Evolutionary conservation across 2,329 filamentous ascomycete genomes (phyloP).

Genomic region (Ceratocystis diversiconidia): DNA sequence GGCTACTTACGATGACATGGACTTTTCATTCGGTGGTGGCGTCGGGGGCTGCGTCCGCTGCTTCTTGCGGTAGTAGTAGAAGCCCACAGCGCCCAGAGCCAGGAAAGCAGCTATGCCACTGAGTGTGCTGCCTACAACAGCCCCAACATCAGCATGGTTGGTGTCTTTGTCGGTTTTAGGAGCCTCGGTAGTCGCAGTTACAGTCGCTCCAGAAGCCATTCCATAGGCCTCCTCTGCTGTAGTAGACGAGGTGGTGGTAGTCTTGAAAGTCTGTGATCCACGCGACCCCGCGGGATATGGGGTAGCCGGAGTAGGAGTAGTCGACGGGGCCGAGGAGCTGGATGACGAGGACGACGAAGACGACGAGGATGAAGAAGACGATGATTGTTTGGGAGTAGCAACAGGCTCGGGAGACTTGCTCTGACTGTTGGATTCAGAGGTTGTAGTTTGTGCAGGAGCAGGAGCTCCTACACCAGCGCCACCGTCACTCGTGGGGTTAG

Average conservation of each 20-base stretch:
- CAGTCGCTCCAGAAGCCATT: constrained; percentile 12
- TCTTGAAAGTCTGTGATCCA: constrained; percentile 5
- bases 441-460: background rate
- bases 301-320: background rate
- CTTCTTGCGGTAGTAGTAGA: constrained; percentile 32
- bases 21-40: background rate
- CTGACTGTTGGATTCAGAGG: background rate
- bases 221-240: constrained; percentile 18
- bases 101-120: constrained; percentile 36
- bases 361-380: background rate
- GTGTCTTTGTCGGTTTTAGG: constrained; percentile 19
- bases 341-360: background rate
- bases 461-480: constrained; percentile 21
- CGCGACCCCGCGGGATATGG: background rate
- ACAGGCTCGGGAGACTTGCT: background rate
- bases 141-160: constrained; percentile 27
- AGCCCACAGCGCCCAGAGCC: constrained; percentile 29
- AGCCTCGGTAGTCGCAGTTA: constrained; percentile 12
- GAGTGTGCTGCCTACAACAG: constrained; percentile 41
- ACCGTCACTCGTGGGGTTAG: constrained; percentile 29
- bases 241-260: constrained; percentile 7
- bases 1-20: constrained; percentile 11
- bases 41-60: constrained; percentile 30
- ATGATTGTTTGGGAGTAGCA: constrained; percentile 1
- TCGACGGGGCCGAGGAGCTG: background rate